Base-by-base conservation (phyloP, 192 early-diverging fungal genomes). In the Backusella tarrabulga region DNA sequence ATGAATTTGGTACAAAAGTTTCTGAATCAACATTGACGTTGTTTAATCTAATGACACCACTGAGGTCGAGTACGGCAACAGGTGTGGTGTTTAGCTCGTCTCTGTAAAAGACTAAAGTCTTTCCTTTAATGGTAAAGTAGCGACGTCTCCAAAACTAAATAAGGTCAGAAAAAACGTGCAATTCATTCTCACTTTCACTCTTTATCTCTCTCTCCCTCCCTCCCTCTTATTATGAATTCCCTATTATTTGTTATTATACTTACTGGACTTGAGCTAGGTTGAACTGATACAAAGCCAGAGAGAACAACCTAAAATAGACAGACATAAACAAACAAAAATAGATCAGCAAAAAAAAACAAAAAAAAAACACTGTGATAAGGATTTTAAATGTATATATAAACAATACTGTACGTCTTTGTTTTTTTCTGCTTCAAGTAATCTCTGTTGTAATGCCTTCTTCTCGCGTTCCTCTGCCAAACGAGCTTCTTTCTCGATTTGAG, bases 141-240 rank as follows among this genome's bases (percentile, higher is more conserved):
- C 89, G 83, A 46, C 89, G 86, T 74, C 85, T 86, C 89, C 87
- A 90, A 56, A 89, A 89, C 76, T 86, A 76, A 34, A 79, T 78
- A 4, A 76, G 56, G 56, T 63, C 9, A 63, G 56, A 63, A 63
- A 63, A 63, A 40, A 40, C 44, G 32, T 42, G 23, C 40, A 32
- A 21, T 41, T 32, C 46, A 71, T 9, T 44, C 19, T 44, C 42
- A 44, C 42, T 19, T 15, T 44, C 42, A 44, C 12, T 12, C 38
- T 40, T 40, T 40, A 12, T 40, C 38, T 40, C 38, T 40, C 42
- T 0, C 38, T 40, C 38, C 1, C 7, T n/a, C 41, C 41, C 41
- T 15, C 4, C 12, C 32, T 32, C 3, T n/a, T 26, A 21, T 50
- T 34, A 21, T 44, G 12, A n/a, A 6, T 36, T 6, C 19, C 26